Conservation (phyloP, 257 asterid species). For the Verbena officinalis region DNA sequence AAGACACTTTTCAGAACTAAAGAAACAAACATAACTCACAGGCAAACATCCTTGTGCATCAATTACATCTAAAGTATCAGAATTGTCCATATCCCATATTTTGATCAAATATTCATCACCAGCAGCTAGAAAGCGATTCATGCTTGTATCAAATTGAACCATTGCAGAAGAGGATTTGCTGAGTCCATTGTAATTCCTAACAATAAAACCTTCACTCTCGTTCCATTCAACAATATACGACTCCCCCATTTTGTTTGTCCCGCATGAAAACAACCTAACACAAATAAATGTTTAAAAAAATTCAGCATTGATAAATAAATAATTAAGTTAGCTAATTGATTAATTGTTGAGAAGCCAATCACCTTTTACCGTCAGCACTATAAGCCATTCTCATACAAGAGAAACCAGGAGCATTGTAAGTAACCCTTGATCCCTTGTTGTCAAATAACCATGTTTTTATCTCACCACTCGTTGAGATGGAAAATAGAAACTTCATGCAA, state of each 20-base stretch:
- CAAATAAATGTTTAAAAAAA: conserved; percentile 16
- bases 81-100: conserved; percentile 64
- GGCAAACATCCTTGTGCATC: conserved; percentile 68
- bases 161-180: conserved; percentile 37
- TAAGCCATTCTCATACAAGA: conserved; percentile 67
- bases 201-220: conserved; percentile 51
- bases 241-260: conserved; percentile 63
- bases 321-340: neutral
- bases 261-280: conserved; percentile 72
- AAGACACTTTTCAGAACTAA: neutral
- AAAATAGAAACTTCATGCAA: conserved; percentile 55
- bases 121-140: conserved; percentile 54
- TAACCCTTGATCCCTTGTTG: conserved; percentile 43
- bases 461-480: conserved; percentile 69
- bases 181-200: conserved; percentile 56
- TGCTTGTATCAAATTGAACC: conserved; percentile 51
- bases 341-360: conserved; percentile 19
- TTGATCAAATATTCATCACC: conserved; percentile 69
- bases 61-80: conserved; percentile 41
- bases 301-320: conserved; percentile 29
- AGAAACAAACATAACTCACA: conserved; percentile 39
- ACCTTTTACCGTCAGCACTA: conserved; percentile 63
- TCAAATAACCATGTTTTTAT: conserved; percentile 74
- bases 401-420: conserved; percentile 53
- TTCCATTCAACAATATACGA: conserved; percentile 71